Evolutionary conservation across 176 grass and related monocot genomes (phyloP), one percentile per base, ranked within the genome.

Genomic region (Aegilops tauschii): DNA sequence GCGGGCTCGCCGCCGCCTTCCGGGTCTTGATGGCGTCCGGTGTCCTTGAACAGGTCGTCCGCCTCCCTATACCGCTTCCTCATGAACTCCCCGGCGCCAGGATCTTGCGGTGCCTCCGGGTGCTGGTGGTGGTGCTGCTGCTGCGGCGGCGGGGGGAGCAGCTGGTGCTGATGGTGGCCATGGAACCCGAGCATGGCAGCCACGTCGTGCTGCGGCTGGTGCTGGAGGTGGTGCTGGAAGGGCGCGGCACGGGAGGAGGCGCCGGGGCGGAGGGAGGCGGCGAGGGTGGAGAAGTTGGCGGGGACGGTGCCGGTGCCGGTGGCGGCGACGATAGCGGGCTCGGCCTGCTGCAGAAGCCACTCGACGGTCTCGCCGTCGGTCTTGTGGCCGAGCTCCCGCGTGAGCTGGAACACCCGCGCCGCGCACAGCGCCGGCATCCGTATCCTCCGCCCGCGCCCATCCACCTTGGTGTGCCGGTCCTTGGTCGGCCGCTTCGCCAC

Each of bases 371-470:
- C 97, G 39, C 97, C 97, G 73, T 99, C 97, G 4, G 97, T 94
- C 89, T 97, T 99, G 85, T 99, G 97, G 10, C 94, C 97, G 56
- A 99, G 90, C 89, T 99, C 97, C 4, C 97, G 94, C 17, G 97
- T 99, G 34, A 99, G 94, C 90, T 99, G 97, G 87, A 99, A 99
- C 27, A 99, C 97, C 12, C 94, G 71, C 42, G 97, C 97, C 36
- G 97, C 97, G 73, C 97, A 99, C 80, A 99, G 77, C 70, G 97
- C 94, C 69, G 97, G 97, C 97, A 99, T 99, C 81, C 97, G 94
- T 86, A 99, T 99, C 82, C 97, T 89, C 14, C 94, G 85, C 18
- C 97, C 97, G 1, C 97, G 92, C 9, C 97, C 97, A 4, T 99
- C 97, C 65, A 99, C 97, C 89, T 97, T 99, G 27, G 97, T 99